Base-by-base conservation (phyloP, 177 flowering plant genomes). In the Vitis hybrid region DNA sequence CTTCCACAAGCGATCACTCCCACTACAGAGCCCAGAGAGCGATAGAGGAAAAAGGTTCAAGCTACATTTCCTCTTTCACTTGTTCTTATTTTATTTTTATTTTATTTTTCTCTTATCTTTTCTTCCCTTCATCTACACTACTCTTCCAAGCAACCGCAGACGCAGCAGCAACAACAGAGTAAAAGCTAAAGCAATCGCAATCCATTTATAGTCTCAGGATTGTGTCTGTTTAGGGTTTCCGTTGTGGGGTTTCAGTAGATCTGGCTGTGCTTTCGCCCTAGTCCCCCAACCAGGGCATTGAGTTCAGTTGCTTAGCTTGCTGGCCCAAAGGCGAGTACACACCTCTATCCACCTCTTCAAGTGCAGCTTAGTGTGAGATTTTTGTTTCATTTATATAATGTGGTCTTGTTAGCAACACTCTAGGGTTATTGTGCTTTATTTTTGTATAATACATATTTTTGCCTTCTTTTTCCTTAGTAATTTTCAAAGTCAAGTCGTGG, bases 171-270 rank as follows among this genome's bases (percentile, higher is more conserved):
- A 11, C 56, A 54, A 13, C 11, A 14, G 56, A 54, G 16, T 16
- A 16, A 63, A 63, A 21, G 54, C 49, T 48, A 63, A 63, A 63
- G 52, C 21, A 63, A 62, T 62, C 52, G 46, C 27, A 19, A 16
- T 13, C 24, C 66, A 16, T 63, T 46, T 24, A 46, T 63, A 7
- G 48, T 63, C 49, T 16, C 11, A 14, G 10, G 12, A 27, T 14
- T 10, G 11, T 11, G 3, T 9, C 15, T 60, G 12, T 30, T 27
- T 60, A 49, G 50, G 50, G 54, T 16, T 63, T 48, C 19, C 14
- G 46, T 6, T 16, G 11, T 12, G 7, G 65, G 51, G 18, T 63
- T 63, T 15, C 30, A 48, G 52, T 16, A 63, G 66, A 63, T 63
- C 66, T 62, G 51, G 16, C 14, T 32, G 5, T 62, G 18, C 18